Base-by-base conservation (phyloP, 73 alveolate species). In the Symbiodinium pilosum region DNA sequence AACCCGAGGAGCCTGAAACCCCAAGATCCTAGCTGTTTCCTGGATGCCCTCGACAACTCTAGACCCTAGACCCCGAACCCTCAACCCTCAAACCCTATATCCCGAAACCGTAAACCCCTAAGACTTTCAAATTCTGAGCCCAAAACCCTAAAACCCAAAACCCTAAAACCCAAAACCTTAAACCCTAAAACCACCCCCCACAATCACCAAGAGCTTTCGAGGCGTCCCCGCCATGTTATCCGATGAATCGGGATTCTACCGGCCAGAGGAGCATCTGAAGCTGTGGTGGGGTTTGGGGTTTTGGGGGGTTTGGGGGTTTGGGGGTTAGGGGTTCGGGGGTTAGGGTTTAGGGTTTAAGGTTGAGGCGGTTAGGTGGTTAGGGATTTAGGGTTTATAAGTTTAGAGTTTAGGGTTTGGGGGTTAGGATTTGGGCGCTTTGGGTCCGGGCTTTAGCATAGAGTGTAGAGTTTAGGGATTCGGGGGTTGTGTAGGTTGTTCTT, bases 191-290 rank as follows among this genome's bases (percentile, higher is more conserved):
- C 14, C 59, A 47, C 59, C 59, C 59, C 14, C 21, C n/a, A n/a
- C n/a, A n/a, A n/a, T n/a, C n/a, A n/a, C n/a, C n/a, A n/a, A n/a
- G n/a, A n/a, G 59, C 59, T 9, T 14, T 12, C 38, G 30, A 73
- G 95, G 95, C 47, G 95, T 88, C 9, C 95, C 95, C 0, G 95
- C 95, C 30, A 88, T 88, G 95, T 86, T 88, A 43, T 56, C 95
- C 30, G 95, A 88, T 34, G 95, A 88, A 71, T 88, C 95, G 38
- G 42, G 87, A 14, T 54, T 64, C 86, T 88, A 88, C 95, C 54
- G 71, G 47, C 95, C 95, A 47, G 95, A 88, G 95, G 95, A 68
- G 38, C 41, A 56, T 18, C 30, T 64, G 4, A 7, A n/a, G 81
- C 3, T 64, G 30, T 64, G 20, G 12, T 34, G 36, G 41, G 41